A percentile compares a stretch with the other conserved stretches of the same genome.
phyloP scores from a whole-genome alignment of 345 rosid genomes.

The Eucalyptus leucophloia region DNA sequence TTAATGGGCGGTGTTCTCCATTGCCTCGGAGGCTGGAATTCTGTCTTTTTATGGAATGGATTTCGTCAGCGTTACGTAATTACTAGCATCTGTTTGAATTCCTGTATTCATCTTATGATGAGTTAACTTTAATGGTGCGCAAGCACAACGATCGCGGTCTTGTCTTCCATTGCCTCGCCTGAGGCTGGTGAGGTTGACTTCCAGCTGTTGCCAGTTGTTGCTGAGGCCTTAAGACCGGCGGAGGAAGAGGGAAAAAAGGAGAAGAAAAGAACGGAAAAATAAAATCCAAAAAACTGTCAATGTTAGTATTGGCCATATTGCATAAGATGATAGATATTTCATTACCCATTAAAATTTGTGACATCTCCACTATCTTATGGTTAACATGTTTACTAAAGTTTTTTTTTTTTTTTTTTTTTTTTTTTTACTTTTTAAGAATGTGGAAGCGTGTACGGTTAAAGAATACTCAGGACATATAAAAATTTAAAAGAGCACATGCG shows the following conservation, averaged over 20 bases:
- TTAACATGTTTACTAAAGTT: too few relatives aligned
- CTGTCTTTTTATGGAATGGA: not conserved
- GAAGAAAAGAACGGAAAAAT: too few relatives aligned
- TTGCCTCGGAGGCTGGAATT: not conserved
- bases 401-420: too few relatives aligned
- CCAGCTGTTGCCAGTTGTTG: too few relatives aligned
- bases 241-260: too few relatives aligned
- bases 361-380: fast-evolving
- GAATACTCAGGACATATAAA: fast-evolving
- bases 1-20: not conserved
- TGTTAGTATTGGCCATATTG: fast-evolving
- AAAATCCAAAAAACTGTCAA: too few relatives aligned
- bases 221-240: too few relatives aligned
- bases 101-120: not conserved
- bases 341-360: not conserved
- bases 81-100: not conserved
- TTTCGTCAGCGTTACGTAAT: not conserved
- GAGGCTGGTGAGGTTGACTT: too few relatives aligned
- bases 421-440: too few relatives aligned
- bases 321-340: fast-evolving
- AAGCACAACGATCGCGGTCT: not conserved
- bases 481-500: fast-evolving
- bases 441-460: too few relatives aligned
- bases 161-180: not conserved
- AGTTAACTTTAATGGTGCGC: not conserved